Percentiles rank a stretch among this genome's conserved stretches.
Conservation (phyloP, 257 asterid genomes). For the Fraxinus cuspidata region DNA sequence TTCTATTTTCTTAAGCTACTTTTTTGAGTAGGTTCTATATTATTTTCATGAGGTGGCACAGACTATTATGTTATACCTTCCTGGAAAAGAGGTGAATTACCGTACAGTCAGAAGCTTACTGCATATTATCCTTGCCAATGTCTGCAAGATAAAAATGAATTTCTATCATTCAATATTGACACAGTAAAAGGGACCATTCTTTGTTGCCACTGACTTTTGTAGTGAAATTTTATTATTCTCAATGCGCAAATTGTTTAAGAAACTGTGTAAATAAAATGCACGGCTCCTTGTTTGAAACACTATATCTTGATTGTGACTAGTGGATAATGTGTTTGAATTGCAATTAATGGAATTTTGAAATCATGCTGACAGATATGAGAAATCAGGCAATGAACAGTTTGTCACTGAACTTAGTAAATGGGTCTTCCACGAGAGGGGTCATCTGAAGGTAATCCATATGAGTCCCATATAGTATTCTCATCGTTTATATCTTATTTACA, state of each 20-base stretch:
- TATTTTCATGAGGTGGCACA: not conserved
- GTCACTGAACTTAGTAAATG: conserved; percentile 78
- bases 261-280: not conserved
- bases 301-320: not conserved
- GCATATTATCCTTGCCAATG: not conserved
- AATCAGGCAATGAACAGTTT: conserved; percentile 83
- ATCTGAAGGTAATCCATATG: conserved; percentile 62
- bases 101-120: not conserved
- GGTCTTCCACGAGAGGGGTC: conserved; percentile 91
- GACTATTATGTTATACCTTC: not conserved
- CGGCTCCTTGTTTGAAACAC: not conserved
- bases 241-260: not conserved
- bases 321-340: conserved; percentile 19
- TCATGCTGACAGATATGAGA: conserved; percentile 53
- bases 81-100: not conserved
- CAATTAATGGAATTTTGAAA: conserved; percentile 26
- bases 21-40: not conserved
- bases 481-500: conserved; percentile 9
- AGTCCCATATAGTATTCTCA: not conserved
- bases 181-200: not conserved
- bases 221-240: conserved; percentile 8
- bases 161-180: not conserved
- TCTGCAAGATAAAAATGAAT: not conserved
- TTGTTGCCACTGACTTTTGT: not conserved
- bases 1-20: conserved; percentile 1